These are phyloP conservation scores for Sesbania bispinosa DNA, from an alignment of 306 rosid genomes.

Conservation along the genomic window DNA sequence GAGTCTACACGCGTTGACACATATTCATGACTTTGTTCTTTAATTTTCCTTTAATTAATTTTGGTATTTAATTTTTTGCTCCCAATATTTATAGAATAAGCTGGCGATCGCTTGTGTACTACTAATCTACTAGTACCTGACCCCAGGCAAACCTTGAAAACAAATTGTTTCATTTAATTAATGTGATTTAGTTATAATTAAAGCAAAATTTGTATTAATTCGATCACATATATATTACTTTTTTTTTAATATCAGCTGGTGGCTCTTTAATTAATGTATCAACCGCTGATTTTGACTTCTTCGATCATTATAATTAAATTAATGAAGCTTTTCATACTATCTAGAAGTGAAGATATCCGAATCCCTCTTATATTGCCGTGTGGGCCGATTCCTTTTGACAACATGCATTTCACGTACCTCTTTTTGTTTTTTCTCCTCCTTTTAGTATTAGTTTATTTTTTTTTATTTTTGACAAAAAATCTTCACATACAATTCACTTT, in stretches of 20 bases:
- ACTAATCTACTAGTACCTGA: not conserved
- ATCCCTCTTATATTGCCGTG: not conserved
- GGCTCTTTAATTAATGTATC: not conserved
- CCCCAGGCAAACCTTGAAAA: not conserved
- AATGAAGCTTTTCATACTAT: too few relatives aligned
- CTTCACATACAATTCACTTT: too few relatives aligned
- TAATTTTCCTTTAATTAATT: too few relatives aligned
- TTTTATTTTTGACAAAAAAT: too few relatives aligned
- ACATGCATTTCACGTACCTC: not conserved
- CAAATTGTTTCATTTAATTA: constrained; percentile 13
- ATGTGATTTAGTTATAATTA: not conserved
- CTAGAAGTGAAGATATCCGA: not conserved
- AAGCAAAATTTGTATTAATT: not conserved
- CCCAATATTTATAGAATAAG: not conserved
- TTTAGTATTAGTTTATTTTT: too few relatives aligned
- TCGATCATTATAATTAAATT: not conserved
- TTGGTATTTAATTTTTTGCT: not conserved
- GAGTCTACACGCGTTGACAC: not conserved
- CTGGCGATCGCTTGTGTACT: not conserved
- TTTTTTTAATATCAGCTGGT: not conserved
- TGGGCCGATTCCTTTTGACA: not conserved
- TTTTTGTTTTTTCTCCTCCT: not conserved
- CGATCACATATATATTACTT: not conserved
- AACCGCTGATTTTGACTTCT: constrained; percentile 15
- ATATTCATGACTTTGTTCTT: constrained; percentile 1